phyloP scores from a whole-genome alignment of 2,329 filamentous ascomycete species.

The Ophiostoma novo-ulmi region DNA sequence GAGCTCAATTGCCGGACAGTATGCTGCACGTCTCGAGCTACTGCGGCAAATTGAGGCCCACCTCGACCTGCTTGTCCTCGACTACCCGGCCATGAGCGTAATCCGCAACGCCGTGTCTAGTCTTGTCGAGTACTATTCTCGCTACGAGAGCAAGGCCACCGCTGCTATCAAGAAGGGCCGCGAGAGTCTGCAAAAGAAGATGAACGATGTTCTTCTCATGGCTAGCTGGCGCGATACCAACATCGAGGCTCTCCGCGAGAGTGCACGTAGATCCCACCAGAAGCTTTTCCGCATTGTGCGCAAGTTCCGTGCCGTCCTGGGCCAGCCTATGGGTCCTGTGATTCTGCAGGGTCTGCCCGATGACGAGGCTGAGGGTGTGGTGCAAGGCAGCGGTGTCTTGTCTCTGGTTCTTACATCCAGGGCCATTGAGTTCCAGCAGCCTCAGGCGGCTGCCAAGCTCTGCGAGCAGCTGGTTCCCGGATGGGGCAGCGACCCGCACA shows the following conservation, averaged over 20 bases:
- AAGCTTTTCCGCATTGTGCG: constrained; percentile 88
- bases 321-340: constrained; percentile 66
- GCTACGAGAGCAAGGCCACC: constrained; percentile 62
- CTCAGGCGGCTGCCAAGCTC: constrained; percentile 31
- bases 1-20: constrained; percentile 77
- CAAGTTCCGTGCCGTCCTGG: constrained; percentile 78
- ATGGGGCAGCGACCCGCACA: constrained; percentile 36
- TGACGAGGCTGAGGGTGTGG: constrained; percentile 32
- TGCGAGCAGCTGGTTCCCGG: constrained; percentile 37
- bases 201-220: constrained; percentile 87
- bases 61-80: constrained; percentile 54
- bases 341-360: constrained; percentile 56
- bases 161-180: constrained; percentile 65
- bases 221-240: constrained; percentile 99
- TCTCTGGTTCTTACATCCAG: neutral
- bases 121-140: constrained; percentile 68
- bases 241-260: constrained; percentile 81
- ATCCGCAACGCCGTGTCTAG: constrained; percentile 65
- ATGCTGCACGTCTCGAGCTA: constrained; percentile 64
- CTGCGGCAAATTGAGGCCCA: constrained; percentile 62
- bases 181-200: constrained; percentile 74
- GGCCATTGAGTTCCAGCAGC: constrained; percentile 13
- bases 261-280: constrained; percentile 80
- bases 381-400: constrained; percentile 23
- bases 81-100: constrained; percentile 53